A percentile compares a stretch with the other conserved stretches of the same genome.
These are phyloP conservation scores for Rhodamnia argentea DNA, from an alignment of 345 rosid species.

Conservation along the genomic window DNA sequence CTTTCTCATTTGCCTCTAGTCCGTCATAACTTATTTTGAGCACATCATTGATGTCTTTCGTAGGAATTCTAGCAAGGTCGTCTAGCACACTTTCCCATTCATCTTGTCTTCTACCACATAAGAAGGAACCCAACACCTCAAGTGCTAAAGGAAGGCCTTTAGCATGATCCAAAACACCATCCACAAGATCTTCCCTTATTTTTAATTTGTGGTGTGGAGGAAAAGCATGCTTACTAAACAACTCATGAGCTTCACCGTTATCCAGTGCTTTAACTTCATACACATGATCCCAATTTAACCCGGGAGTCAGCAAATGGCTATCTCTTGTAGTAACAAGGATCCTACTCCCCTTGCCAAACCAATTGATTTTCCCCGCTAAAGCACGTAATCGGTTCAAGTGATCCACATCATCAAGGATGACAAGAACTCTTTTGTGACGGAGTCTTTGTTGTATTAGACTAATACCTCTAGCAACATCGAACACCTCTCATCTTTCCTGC, in stretches of 20 bases:
- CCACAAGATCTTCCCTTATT: not conserved
- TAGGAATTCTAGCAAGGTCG: rapidly evolving
- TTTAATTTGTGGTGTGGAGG: too few relatives aligned
- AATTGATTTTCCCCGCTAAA: not conserved
- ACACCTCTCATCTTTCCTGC: rapidly evolving
- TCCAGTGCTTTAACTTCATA: not conserved
- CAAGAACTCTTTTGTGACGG: not conserved
- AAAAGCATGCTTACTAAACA: not conserved
- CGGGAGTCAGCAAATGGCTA: not conserved
- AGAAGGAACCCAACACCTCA: not conserved
- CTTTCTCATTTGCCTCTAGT: too few relatives aligned
- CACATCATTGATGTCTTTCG: too few relatives aligned
- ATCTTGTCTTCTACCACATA: not conserved
- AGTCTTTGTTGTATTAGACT: rapidly evolving
- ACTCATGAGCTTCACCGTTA: not conserved
- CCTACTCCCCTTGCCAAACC: not conserved
- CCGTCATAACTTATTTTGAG: too few relatives aligned
- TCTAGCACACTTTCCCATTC: not conserved
- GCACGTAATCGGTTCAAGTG: not conserved
- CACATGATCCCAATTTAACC: not conserved
- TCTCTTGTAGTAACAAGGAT: not conserved
- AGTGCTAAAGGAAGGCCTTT: not conserved
- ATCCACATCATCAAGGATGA: not conserved
- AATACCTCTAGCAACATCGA: not conserved
- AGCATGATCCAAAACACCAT: not conserved